Evolutionary conservation across 768 basidiomycete genomes (phyloP), one percentile per base, ranked within the genome.

Genomic region (Termitomyces sp.): DNA sequence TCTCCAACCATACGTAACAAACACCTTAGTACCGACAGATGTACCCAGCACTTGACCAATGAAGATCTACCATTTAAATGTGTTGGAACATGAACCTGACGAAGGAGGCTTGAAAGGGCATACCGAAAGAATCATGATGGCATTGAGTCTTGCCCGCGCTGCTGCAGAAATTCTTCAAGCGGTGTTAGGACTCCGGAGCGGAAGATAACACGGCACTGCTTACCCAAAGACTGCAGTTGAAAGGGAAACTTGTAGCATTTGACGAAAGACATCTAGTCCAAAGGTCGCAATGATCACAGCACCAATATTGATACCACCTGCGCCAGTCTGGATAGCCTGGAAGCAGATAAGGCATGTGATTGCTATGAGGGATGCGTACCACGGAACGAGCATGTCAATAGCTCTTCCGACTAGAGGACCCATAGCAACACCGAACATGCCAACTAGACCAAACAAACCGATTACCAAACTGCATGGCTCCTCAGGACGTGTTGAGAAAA

Each of bases 41-140:
- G 90, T 92, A 19, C 92, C 92, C 69, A 89, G 84, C 7, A 92
- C 87, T 73, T 93, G 90, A 0, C 92, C 92, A 31, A 89, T 77
- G 69, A 91, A 90, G 32, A 88, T 71, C 80, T 82, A 51, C 10
- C 12, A 14, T 34, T 5, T 9, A 8, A 44, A 49, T 58, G 27
- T 48, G n/a, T 54, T 48, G 32, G 45, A n/a, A n/a, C 31, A 43
- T 50, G 19, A 40, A 14, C 17, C 48, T 19, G 17, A 40, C 12
- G 9, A 17, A 54, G 19, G 51, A n/a, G 25, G 14, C 11, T 16
- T 14, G 47, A 40, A 16, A 9, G 42, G 8, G 42, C 42, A 12
- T 64, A 87, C 87, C 3, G 84, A 83, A 51, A 93, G 74, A 45
- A 94, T 81, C 42, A 84, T 77, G 47, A 92, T 79, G 1, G 91